Base-by-base conservation (phyloP, 345 rosid species). In the Euphorbia pulcherrima region DNA sequence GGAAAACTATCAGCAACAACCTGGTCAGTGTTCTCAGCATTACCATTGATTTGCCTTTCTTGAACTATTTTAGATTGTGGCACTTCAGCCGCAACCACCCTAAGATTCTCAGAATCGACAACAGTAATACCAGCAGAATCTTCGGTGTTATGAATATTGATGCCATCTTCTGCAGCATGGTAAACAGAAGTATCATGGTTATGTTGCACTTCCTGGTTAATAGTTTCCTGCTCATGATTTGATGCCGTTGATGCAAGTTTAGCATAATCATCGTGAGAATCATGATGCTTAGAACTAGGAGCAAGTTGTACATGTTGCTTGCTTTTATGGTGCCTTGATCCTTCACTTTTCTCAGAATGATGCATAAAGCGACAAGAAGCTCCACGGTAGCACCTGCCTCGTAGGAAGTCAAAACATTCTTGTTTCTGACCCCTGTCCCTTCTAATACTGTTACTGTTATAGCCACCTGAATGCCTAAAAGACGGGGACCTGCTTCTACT, bases 311-410 rank as follows among this genome's bases (percentile, higher is more conserved):
- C 33, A 70, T 51, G 26, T 72, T 52, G 74, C 69, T 68, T 80
- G 75, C 77, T 75, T 75, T 73, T 73, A n/a, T 71, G 74, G 64
- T 21, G 61, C 70, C 75, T 81, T 48, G 82, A 72, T 68, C 74
- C 79, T 18, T 79, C 83, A 44, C 21, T 59, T 64, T 55, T 81
- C 8, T 73, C 80, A 64, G 61, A 50, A 72, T 82, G 83, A 72
- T 87, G 92, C 70, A 41, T 17, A 68, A 73, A 87, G 28, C 89
- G 87, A 70, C 89, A 87, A 23, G 83, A 78, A 28, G 82, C 77
- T 68, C 88, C 89, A 8, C 89, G 89, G 26, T 77, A 68, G 76
- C 92, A 87, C 80, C 71, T 82, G 61, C 92, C 86, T 20, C 86
- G 81, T 58, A 67, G 75, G 72, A 80, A 87, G 76, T 87, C 81